Conservation (phyloP, 2,329 filamentous ascomycete genomes). For the Aquanectria penicillioides region DNA sequence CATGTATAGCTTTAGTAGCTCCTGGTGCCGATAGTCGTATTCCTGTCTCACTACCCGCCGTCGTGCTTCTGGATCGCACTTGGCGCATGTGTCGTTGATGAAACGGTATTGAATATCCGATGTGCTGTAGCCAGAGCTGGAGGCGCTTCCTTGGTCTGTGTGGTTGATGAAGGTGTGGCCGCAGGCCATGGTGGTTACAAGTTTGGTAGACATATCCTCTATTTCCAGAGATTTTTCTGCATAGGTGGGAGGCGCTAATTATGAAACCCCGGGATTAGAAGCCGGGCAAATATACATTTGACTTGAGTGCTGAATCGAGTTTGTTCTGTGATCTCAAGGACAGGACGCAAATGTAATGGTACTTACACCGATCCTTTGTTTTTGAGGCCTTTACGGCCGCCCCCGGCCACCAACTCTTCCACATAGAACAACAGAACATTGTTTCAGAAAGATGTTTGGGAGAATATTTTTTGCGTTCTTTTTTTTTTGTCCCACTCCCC, state of each 20-base stretch:
- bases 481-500: neutral
- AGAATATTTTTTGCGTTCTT: neutral
- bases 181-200: constrained; percentile 42
- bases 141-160: constrained; percentile 17
- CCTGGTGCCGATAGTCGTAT: constrained; percentile 40
- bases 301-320: neutral
- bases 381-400: neutral
- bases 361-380: constrained; percentile 18
- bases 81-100: constrained; percentile 50
- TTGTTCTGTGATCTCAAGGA: constrained; percentile 1
- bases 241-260: neutral
- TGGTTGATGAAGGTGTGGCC: constrained; percentile 36
- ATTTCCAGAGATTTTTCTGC: neutral
- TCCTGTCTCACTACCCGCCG: constrained; percentile 38
- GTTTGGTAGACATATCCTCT: constrained; percentile 38
- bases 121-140: constrained; percentile 21
- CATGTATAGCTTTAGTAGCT: constrained; percentile 41
- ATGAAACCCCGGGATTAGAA: neutral
- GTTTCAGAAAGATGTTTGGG: neutral
- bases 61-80: constrained; percentile 46
- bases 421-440: constrained; percentile 3
- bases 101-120: constrained; percentile 28
- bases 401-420: constrained; percentile 12
- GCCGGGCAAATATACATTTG: neutral
- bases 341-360: neutral